Base-by-base conservation (phyloP, 139 green algal genomes). In the Chlorella sp. region DNA sequence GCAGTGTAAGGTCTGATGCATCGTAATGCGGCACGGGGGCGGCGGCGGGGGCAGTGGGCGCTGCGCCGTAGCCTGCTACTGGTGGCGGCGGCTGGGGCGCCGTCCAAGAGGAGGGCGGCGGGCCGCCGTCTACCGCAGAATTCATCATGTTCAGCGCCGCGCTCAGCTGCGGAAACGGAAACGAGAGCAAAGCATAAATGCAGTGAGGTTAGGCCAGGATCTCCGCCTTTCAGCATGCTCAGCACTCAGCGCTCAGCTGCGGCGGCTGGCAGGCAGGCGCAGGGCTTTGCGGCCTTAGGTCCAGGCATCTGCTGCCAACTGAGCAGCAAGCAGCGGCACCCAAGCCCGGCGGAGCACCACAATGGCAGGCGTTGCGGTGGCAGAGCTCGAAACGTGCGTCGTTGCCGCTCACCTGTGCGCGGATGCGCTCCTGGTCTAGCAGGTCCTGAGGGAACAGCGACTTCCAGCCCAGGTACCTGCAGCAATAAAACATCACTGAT, bases 391-490 rank as follows among this genome's bases (percentile, higher is more conserved):
- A 54, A 36, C 6, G 11, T 13, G 13, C 36, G 32, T 54, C 14
- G 9, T 76, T 11, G 36, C 22, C 1, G 9, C 73, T 30, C 14
- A 43, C 76, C 76, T 96, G 91, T 54, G 84, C 76, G 0, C 94
- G 90, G 11, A 99, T 90, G 16, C 91, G 89, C 65, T 97, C 90
- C 28, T 96, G 86, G 48, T 96, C 92, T 26, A 94, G 77, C n/a
- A 99, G 73, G 32, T 89, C 84, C 73, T 92, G 83, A 7, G 90
- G 90, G 20, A 93, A 74, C 64, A 91, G 62, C 16, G 73, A 80
- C 88, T 99, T 99, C 97, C 97, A 99, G 24, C 92, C 92, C 41
- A 97, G 89, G 91, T 98, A 99, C 87, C 87, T 84, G 78, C n/a
- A 16, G 14, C n/a, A n/a, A n/a, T n/a, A n/a, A n/a, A n/a, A n/a